Evolutionary conservation across 129 eudicot genomes (phyloP), one percentile per base, ranked within the genome.

Genomic region (Escallonia rubra): DNA sequence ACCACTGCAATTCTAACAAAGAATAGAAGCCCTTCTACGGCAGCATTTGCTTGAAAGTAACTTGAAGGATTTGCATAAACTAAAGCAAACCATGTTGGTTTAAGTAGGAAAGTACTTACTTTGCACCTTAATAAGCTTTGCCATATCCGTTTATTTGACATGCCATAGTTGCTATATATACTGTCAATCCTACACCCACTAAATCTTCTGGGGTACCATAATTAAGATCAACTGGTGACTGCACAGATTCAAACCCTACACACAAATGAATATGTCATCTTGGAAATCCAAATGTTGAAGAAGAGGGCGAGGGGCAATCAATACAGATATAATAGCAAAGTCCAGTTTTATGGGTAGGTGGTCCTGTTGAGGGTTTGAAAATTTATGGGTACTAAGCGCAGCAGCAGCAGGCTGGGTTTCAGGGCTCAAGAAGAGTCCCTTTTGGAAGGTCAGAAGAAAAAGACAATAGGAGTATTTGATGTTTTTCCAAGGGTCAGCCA

Each of bases 371-470:
- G 2, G 16, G 61, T 60, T 41, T 23, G 14, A 64, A 34, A 61
- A 71, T 15, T 38, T 7, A 50, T 49, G 62, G 53, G 40, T 41
- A 38, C 43, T 46, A 48, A 39, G 66, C 12, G n/a, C 41, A 10
- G 67, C 12, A 63, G 70, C 9, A 62, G 53, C 8, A 6, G 49
- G 13, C 59, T 8, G n/a, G 23, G 12, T 64, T 62, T 41, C 41
- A 40, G 53, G 51, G 53, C 56, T 62, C 70, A 68, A 46, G 63
- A n/a, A n/a, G n/a, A 6, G 70, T 70, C 72, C 53, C 52, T 76
- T n/a, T 56, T 58, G 44, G 39, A 46, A 58, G 59, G 38, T 56
- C 46, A 43, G 43, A 46, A 61, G 72, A 76, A 67, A 67, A 39
- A 45, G 72, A 65, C 62, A 68, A 72, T 13, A 61, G 63, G 43